Base-by-base conservation (phyloP, 2,329 filamentous ascomycete species). In the Macrophomina phaseolina region DNA sequence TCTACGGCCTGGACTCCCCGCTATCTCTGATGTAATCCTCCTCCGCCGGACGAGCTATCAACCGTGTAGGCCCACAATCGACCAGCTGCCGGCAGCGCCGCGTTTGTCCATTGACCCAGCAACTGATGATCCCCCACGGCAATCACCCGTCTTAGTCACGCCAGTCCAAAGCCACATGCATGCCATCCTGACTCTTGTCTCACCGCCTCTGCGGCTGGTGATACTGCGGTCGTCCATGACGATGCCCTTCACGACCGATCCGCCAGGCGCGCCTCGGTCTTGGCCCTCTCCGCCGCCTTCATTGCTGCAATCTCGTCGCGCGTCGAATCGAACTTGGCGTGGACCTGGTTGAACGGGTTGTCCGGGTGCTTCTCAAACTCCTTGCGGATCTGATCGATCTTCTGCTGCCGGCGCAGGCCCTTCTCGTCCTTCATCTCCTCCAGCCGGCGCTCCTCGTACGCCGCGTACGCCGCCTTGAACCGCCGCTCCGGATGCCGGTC, bases 351-450 rank as follows among this genome's bases (percentile, higher is more conserved):
- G 82, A 97, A 95, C 14, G 95, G 95, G 79, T 99, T 99, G 73
- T 98, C 94, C 1, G 92, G 90, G 74, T 91, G 91, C 84, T 93
- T 96, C 80, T 97, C 91, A 78, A 98, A 99, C 82, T 98, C 95
- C 84, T 97, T 96, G 69, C 87, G 81, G 71, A 97, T 91, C 75
- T 90, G 85, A 70, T 94, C 91, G 74, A 94, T 89, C 80, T 91
- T 90, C 86, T 97, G 94, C 72, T 96, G 88, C 72, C 91, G 84
- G 67, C 94, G 85, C 76, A 98, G 79, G 0, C 92, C 93, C 67
- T 90, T 91, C 78, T 97, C 93, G 65, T 87, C 82, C 75, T 94
- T 91, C 86, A 97, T 92, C 85, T 98, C 93, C 2, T 88, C 85
- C 71, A 97, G 81, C 66, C 94, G 84, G 32, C 91, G 83, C 79